Percentiles rank a stretch among this genome's conserved stretches.
Conservation (phyloP, 768 basidiomycete species). For the Kwoniella sp. region DNA sequence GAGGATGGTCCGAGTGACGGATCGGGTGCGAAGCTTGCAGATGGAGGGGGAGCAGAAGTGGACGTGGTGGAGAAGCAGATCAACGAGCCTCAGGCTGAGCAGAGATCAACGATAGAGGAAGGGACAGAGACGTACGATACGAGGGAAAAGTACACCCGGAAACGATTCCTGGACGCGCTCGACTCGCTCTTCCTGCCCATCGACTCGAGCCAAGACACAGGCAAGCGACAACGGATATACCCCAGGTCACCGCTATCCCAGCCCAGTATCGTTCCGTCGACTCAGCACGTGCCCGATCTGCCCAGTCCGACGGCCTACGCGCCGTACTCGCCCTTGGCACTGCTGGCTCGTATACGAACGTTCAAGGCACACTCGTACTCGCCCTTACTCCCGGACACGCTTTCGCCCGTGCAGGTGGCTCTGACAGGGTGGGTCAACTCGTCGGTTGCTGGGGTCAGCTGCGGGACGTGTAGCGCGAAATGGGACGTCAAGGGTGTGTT, state of each 20-base stretch:
- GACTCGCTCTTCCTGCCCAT: slow-evolving; percentile 15
- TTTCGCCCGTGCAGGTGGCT: slow-evolving; percentile 14
- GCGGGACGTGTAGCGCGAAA: slow-evolving; percentile 14
- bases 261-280: slow-evolving; percentile 11
- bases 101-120: background rate
- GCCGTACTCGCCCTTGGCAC: slow-evolving; percentile 28
- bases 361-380: slow-evolving; percentile 21
- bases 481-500: slow-evolving; percentile 16
- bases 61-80: background rate
- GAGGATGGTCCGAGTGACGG: slow-evolving; percentile 13
- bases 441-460: slow-evolving; percentile 12
- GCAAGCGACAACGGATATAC: slow-evolving; percentile 18
- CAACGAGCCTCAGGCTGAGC: background rate
- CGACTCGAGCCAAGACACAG: background rate
- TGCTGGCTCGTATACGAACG: slow-evolving; percentile 29
- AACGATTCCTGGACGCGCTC: slow-evolving; percentile 24
- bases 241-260: background rate
- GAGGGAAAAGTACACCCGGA: slow-evolving; percentile 3
- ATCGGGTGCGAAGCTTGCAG: slow-evolving; percentile 8
- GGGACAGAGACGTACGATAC: background rate
- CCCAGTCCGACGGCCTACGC: slow-evolving; percentile 18
- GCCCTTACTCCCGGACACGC: background rate
- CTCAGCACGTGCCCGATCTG: slow-evolving; percentile 17
- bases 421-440: slow-evolving; percentile 29
- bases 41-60: slow-evolving; percentile 17